Evolutionary conservation across 2,329 filamentous ascomycete genomes (phyloP).

Genomic region (Neurospora sp.): DNA sequence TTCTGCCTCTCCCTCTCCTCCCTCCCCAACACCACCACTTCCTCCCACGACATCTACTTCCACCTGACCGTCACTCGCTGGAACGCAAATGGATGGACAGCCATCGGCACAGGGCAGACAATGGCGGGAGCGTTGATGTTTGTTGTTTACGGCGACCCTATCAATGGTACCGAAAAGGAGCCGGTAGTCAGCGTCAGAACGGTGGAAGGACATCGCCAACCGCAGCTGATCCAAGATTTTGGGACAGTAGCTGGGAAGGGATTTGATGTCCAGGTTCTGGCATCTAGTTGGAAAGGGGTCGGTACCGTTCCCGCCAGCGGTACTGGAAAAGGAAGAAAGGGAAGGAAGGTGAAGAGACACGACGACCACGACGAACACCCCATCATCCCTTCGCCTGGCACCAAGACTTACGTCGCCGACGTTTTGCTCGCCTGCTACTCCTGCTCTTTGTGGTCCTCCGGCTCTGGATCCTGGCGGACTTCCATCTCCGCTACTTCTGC

Average conservation of each 20-base stretch:
- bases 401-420: constrained; percentile 3
- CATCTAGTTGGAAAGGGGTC: neutral
- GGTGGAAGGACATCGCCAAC: constrained; percentile 10
- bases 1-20: constrained; percentile 9
- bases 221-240: neutral
- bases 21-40: constrained; percentile 4
- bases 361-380: constrained; percentile 4
- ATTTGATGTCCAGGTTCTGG: neutral
- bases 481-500: neutral
- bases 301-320: neutral
- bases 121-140: constrained; percentile 14
- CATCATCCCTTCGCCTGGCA: neutral
- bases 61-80: constrained; percentile 5
- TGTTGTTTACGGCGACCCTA: constrained; percentile 13
- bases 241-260: neutral
- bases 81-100: constrained; percentile 10
- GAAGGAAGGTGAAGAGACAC: neutral
- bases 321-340: neutral
- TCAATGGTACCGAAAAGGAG: neutral
- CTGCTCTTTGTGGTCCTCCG: constrained; percentile 2
- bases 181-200: constrained; percentile 12
- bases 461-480: neutral
- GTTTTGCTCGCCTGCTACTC: constrained; percentile 7
- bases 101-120: constrained; percentile 10
- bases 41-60: constrained; percentile 7